Evolutionary conservation across 345 rosid genomes (phyloP).

Genomic region (Dipteronia dyeriana): DNA sequence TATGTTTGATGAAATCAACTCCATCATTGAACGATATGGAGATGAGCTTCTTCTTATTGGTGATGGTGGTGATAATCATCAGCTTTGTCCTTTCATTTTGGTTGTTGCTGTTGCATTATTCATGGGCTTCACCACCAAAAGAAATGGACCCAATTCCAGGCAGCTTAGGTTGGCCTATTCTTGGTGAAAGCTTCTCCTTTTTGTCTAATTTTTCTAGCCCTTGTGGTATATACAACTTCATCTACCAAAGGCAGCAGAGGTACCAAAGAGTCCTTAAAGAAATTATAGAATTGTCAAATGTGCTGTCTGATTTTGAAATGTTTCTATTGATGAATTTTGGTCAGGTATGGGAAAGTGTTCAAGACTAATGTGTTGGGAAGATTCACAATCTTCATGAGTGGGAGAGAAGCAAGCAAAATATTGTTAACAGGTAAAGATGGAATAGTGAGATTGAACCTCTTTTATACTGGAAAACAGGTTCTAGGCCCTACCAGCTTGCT

Average conservation of each 20-base stretch:
- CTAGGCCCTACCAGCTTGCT: slow-evolving; percentile 65
- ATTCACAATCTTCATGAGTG: slow-evolving; percentile 56
- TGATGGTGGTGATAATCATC: slow-evolving; percentile 28
- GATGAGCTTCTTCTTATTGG: slow-evolving; percentile 30
- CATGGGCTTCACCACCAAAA: slow-evolving; percentile 51
- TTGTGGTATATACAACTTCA: slow-evolving; percentile 57
- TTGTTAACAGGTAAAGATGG: slow-evolving; percentile 73
- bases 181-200: slow-evolving; percentile 66
- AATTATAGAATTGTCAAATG: no score
- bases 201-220: slow-evolving; percentile 57
- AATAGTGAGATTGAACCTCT: slow-evolving; percentile 68
- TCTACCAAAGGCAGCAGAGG: slow-evolving; percentile 59
- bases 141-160: slow-evolving; percentile 63
- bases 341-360: slow-evolving; percentile 70
- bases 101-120: slow-evolving; percentile 22
- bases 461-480: slow-evolving; percentile 65
- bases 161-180: slow-evolving; percentile 58
- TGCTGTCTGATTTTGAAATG: no score
- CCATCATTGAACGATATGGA: slow-evolving; percentile 35
- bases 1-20: neutral
- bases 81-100: slow-evolving; percentile 28
- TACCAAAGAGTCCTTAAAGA: slow-evolving; percentile 3
- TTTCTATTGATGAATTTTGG: neutral
- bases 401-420: slow-evolving; percentile 69
- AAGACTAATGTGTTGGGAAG: slow-evolving; percentile 59